Evolutionary conservation across 805 yeast genomes (phyloP).

Genomic region (Candida sithepensis): DNA sequence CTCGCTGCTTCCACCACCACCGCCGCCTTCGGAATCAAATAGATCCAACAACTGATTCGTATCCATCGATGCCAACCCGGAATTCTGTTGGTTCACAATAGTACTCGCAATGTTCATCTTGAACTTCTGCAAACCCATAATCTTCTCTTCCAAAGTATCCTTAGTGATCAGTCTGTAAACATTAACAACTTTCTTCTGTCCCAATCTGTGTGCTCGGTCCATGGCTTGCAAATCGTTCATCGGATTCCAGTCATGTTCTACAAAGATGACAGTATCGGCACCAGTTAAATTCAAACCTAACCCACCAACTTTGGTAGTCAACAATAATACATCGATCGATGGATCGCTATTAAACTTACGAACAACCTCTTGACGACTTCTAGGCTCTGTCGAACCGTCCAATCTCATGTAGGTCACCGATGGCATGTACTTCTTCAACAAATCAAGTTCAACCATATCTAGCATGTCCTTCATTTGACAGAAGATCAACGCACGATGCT

Average conservation of each 20-base stretch:
- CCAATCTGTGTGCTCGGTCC: slow-evolving; percentile 98
- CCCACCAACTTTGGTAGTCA: slow-evolving; percentile 99
- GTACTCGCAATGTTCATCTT: slow-evolving; percentile 97
- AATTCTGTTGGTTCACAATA: slow-evolving; percentile 92
- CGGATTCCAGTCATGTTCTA: slow-evolving; percentile 99
- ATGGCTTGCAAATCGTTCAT: slow-evolving; percentile 99
- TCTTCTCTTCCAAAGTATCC: slow-evolving; percentile 91
- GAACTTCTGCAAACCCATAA: slow-evolving; percentile 97
- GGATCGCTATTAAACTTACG: slow-evolving; percentile 94
- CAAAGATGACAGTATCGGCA: slow-evolving; percentile 98
- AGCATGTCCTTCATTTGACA: slow-evolving; percentile 98
- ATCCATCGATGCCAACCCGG: slow-evolving; percentile 95
- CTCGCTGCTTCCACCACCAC: slow-evolving; percentile 38
- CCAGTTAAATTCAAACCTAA: slow-evolving; percentile 95
- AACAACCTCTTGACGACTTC: slow-evolving; percentile 87
- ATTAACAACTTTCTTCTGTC: slow-evolving; percentile 96
- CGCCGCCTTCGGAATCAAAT: slow-evolving; percentile 73
- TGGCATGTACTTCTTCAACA: slow-evolving; percentile 80
- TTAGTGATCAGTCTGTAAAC: slow-evolving; percentile 93
- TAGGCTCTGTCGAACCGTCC: slow-evolving; percentile 92
- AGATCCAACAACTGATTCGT: slow-evolving; percentile 89
- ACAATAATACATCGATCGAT: slow-evolving; percentile 83
- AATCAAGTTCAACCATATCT: slow-evolving; percentile 90
- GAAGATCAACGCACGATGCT: slow-evolving; percentile 91
- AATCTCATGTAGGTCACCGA: slow-evolving; percentile 89